Evolutionary conservation across 495 filamentous ascomycete species (phyloP).

Genomic region (Podospora pseudoanserina): DNA sequence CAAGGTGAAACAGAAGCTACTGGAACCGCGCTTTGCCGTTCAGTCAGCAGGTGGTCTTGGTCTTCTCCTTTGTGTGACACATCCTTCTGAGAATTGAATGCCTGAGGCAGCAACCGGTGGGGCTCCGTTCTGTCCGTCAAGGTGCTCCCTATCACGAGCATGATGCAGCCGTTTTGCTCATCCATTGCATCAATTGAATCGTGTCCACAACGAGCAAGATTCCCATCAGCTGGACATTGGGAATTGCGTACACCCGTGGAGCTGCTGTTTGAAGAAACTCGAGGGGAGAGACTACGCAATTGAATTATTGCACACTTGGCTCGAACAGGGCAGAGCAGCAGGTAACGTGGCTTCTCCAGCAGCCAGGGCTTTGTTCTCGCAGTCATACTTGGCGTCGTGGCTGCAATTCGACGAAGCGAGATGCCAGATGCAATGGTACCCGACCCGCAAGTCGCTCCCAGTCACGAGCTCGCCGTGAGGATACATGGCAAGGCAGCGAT

Average conservation of each 20-base stretch:
- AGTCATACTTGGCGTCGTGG: slow-evolving; percentile 9
- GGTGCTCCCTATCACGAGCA: slow-evolving; percentile 13
- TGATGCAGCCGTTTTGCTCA: slow-evolving; percentile 12
- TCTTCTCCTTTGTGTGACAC: neutral
- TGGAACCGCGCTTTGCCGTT: slow-evolving; percentile 14
- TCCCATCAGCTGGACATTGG: slow-evolving; percentile 4
- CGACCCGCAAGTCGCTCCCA: slow-evolving; percentile 25
- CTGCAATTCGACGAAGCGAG: slow-evolving; percentile 8
- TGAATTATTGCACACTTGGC: slow-evolving; percentile 19
- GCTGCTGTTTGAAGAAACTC: neutral
- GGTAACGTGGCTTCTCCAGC: slow-evolving; percentile 28
- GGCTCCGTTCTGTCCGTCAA: slow-evolving; percentile 5
- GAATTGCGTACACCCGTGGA: neutral
- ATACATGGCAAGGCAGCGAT: slow-evolving; percentile 18
- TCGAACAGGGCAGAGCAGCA: slow-evolving; percentile 16
- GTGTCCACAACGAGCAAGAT: slow-evolving; percentile 10
- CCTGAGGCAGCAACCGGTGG: slow-evolving; percentile 10
- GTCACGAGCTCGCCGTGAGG: slow-evolving; percentile 11
- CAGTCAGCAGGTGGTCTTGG: slow-evolving; percentile 5
- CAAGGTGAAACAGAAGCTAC: slow-evolving; percentile 27
- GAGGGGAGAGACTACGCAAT: neutral
- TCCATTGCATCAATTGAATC: slow-evolving; percentile 10
- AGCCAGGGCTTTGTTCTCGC: neutral
- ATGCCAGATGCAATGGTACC: slow-evolving; percentile 31
- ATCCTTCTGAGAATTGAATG: neutral